Base-by-base conservation (phyloP, 371 early-diverging fungal genomes). In the Mucor saturninus region DNA sequence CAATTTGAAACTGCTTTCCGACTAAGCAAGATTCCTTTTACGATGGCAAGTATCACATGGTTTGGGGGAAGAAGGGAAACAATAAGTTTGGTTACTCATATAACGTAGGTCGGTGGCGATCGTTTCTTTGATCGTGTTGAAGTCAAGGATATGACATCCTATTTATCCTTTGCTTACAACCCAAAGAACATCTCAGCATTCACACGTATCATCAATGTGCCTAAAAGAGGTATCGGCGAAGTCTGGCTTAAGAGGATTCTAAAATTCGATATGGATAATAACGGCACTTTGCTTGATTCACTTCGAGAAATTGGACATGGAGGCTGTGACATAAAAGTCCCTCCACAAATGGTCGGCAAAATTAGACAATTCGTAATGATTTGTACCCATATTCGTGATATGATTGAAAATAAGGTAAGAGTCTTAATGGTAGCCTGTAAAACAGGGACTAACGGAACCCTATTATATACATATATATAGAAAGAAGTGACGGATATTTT, bases 221-320 rank as follows among this genome's bases (percentile, higher is more conserved):
- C 85, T 0, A 80, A 69, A 30, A 65, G 77, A 50, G 76, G 79
- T 14, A 54, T 89, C 31, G 88, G 88, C 1, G 76, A 76, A 13
- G 80, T 61, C 1, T 66, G 69, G 0, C 13, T 78, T 14, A 37
- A 57, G 2, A 66, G 64, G 40, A 74, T 88, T 10, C 3, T 48
- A 9, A 21, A 10, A n/a, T 7, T n/a, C 0, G 37, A 35, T 31
- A n/a, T 21, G 10, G 31, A 29, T 40, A 15, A 37, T 1, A 38
- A 55, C 31, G 46, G 38, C 1, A 45, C 32, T 14, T 46, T 62
- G 30, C 40, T 57, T 10, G 43, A 46, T 0, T 30, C 63, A 2
- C 35, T 63, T 3, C 28, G 26, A 3, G 31, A 40, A 7, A 61
- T 66, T 29, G 32, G 39, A 2, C 7, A 5, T 13, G 59, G 59